Evolutionary conservation across 1,284 basidiomycete species (phyloP).

Genomic region (Sutorius eximius): DNA sequence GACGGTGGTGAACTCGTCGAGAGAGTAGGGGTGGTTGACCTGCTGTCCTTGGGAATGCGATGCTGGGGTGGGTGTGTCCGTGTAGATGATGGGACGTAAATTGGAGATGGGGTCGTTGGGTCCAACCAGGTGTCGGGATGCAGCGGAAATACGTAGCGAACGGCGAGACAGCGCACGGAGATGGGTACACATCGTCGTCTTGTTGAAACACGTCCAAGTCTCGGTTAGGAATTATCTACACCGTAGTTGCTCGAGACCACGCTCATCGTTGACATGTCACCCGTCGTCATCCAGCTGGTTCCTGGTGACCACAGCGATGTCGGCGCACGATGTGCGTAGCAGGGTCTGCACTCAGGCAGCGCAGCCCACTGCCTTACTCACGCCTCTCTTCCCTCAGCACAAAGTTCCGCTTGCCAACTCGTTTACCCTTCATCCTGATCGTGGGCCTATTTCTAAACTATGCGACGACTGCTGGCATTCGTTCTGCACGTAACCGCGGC

Average conservation of each 20-base stretch:
- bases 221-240: neutral
- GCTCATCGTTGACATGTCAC: neutral
- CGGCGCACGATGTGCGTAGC: too few relatives aligned
- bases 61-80: slow-evolving; percentile 44
- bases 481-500: slow-evolving; percentile 43
- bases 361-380: neutral
- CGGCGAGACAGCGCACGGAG: slow-evolving; percentile 34
- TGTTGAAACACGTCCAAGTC: neutral
- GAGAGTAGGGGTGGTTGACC: slow-evolving; percentile 66
- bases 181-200: slow-evolving; percentile 2
- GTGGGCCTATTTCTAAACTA: neutral
- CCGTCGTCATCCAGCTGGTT: too few relatives aligned
- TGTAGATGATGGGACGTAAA: slow-evolving; percentile 73
- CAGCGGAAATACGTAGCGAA: slow-evolving; percentile 42
- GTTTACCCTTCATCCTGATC: neutral
- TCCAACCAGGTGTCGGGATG: slow-evolving; percentile 54
- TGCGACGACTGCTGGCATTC: slow-evolving; percentile 19
- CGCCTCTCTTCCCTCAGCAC: neutral
- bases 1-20: slow-evolving; percentile 58
- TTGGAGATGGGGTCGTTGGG: slow-evolving; percentile 76
- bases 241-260: neutral
- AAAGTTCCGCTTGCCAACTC: neutral
- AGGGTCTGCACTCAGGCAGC: too few relatives aligned
- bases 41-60: slow-evolving; percentile 20
- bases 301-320: too few relatives aligned